phyloP scores from a whole-genome alignment of 768 basidiomycete species.

The Strobilomyces confusus region DNA sequence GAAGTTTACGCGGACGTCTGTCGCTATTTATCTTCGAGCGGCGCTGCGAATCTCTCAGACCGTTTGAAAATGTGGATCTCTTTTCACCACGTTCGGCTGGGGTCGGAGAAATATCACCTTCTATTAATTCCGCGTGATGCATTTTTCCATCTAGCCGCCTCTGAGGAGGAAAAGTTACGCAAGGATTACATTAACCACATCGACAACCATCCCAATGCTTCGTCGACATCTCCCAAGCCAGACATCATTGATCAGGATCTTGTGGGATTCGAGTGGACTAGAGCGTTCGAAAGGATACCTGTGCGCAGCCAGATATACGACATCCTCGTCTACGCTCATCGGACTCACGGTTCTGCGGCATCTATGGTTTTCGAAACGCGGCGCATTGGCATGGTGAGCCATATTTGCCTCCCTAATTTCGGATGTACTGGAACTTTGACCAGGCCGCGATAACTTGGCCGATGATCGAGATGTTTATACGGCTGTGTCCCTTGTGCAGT shows the following conservation, averaged over 20 bases:
- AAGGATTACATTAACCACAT: constrained; percentile 43
- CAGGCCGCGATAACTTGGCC: constrained; percentile 70
- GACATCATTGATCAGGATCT: constrained; percentile 19
- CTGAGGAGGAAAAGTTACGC: constrained; percentile 48
- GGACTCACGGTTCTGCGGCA: constrained; percentile 50
- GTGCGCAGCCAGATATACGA: constrained; percentile 68
- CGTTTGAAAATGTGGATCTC: constrained; percentile 51
- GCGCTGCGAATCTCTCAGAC: constrained; percentile 31
- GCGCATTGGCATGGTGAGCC: constrained; percentile 57
- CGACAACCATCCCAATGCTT: constrained; percentile 19
- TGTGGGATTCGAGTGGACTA: constrained; percentile 31
- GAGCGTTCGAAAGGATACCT: constrained; percentile 57
- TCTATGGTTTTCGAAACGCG: constrained; percentile 55
- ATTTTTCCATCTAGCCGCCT: constrained; percentile 47
- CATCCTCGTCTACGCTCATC: constrained; percentile 61
- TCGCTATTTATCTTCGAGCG: constrained; percentile 40
- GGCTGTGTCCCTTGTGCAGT: constrained; percentile 55
- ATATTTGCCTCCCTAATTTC: neutral
- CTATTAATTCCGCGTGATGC: constrained; percentile 59
- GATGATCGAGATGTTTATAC: constrained; percentile 65
- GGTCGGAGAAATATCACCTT: constrained; percentile 55
- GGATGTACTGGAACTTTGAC: constrained; percentile 4
- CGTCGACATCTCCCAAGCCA: constrained; percentile 15
- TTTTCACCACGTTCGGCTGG: constrained; percentile 58
- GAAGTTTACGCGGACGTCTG: constrained; percentile 53